phyloP scores from a whole-genome alignment of 208 protist genomes.

The Leishmania guyanensis region DNA sequence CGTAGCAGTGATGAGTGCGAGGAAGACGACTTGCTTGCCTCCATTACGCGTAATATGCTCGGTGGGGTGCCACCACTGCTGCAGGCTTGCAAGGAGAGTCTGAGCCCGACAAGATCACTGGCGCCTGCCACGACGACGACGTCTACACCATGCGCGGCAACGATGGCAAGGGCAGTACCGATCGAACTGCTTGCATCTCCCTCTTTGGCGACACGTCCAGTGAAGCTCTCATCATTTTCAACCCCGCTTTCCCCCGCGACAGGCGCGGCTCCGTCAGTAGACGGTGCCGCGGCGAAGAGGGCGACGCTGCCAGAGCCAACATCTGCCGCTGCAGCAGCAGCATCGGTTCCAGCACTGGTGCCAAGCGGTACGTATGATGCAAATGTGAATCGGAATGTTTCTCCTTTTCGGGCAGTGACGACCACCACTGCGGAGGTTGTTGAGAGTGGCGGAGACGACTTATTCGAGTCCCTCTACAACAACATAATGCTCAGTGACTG shows the following conservation, averaged over 20 bases:
- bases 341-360: background rate
- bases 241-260: background rate
- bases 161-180: background rate
- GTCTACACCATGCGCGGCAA: background rate
- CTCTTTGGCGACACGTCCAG: background rate
- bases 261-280: background rate
- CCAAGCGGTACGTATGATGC: background rate
- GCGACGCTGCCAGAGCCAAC: background rate
- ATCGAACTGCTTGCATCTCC: background rate
- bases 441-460: conserved; percentile 26
- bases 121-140: background rate
- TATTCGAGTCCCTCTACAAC: conserved; percentile 58
- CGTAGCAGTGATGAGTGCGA: background rate
- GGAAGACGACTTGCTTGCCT: background rate
- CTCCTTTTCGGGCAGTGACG: background rate
- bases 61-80: background rate
- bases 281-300: background rate
- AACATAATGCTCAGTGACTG: conserved; percentile 48
- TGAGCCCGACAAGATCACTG: background rate
- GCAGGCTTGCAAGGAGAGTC: background rate
- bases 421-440: background rate
- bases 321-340: background rate
- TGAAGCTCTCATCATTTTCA: background rate
- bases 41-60: conserved; percentile 5
- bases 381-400: background rate